phyloP scores from a whole-genome alignment of 2,329 filamentous ascomycete genomes.

The Colletotrichum melonis region DNA sequence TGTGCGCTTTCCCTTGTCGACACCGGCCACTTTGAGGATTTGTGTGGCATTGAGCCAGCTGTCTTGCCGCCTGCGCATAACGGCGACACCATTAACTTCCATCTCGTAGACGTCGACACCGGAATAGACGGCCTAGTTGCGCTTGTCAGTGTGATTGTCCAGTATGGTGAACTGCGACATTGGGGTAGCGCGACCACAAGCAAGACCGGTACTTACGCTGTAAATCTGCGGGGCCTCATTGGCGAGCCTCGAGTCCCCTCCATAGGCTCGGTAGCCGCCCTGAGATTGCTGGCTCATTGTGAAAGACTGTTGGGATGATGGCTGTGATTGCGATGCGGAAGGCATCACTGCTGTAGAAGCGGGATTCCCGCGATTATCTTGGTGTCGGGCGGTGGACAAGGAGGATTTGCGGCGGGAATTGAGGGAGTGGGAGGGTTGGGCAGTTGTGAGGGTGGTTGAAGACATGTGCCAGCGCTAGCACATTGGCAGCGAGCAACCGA shows the following conservation, averaged over 20 bases:
- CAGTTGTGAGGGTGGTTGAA: constrained; percentile 30
- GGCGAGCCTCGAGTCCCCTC: constrained; percentile 43
- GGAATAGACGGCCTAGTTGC: constrained; percentile 82
- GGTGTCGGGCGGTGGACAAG: constrained; percentile 16
- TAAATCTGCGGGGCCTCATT: constrained; percentile 69
- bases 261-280: constrained; percentile 54
- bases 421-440: constrained; percentile 24
- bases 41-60: constrained; percentile 98
- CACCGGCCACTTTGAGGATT: constrained; percentile 95
- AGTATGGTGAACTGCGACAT: not conserved
- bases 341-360: constrained; percentile 43
- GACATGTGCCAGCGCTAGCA: constrained; percentile 34
- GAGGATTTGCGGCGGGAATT: constrained; percentile 29
- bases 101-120: constrained; percentile 98
- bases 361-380: not conserved
- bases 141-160: constrained; percentile 10
- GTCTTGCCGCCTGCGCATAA: constrained; percentile 95
- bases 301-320: constrained; percentile 67
- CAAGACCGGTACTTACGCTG: constrained; percentile 57
- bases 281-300: constrained; percentile 67
- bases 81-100: constrained; percentile 92
- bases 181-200: not conserved
- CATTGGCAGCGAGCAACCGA: constrained; percentile 24
- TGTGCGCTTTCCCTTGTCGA: constrained; percentile 97
- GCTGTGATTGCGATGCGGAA: constrained; percentile 60